Evolutionary conservation across 2,329 filamentous ascomycete species (phyloP), one percentile per base, ranked within the genome.

Genomic region (Lachnellula occidentalis): DNA sequence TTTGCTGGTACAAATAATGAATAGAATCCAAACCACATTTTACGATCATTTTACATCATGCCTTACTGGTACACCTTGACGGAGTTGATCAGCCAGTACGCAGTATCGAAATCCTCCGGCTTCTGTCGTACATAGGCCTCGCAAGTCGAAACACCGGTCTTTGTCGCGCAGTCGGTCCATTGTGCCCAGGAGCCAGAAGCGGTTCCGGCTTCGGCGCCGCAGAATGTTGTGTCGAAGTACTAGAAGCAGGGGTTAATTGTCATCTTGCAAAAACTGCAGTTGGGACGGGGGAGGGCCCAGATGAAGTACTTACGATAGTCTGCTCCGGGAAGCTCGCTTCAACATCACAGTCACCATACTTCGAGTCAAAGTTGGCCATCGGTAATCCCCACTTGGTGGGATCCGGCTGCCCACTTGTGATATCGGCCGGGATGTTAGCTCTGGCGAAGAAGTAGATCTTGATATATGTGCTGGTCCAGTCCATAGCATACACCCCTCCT

Each of bases 171-270:
- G 64, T 48, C 66, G 3, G 57, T 60, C 58, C 58, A 85, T 80
- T 50, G 73, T 69, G 57, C 59, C 63, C 60, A 62, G 12, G 46
- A 88, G 34, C 60, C 61, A 7, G 46, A 88, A 21, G 53, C 1
- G 45, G 74, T 70, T 31, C 88, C 89, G 7, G 91, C 91, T 88
- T 90, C 95, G 65, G 87, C 83, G 37, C 92, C 92, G 70, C 92
- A 96, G 70, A 95, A 89, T 9, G 87, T 88, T 1, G 85, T 92
- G 73, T 92, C 83, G 70, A 94, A 86, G 45, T 62, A 63, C 61
- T 64, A 37, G 8, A 31, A 5, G 2, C 3, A 17, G 41, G 53
- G 50, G 47, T 41, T 8, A 27, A 11, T 11, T 34, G 14, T 22
- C 19, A 15, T n/a, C 15, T 36, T 24, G 9, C 15, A n/a, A 34